Conservation (phyloP, 352 stramenopile species). For the Globisporangium recalcitrans region DNA sequence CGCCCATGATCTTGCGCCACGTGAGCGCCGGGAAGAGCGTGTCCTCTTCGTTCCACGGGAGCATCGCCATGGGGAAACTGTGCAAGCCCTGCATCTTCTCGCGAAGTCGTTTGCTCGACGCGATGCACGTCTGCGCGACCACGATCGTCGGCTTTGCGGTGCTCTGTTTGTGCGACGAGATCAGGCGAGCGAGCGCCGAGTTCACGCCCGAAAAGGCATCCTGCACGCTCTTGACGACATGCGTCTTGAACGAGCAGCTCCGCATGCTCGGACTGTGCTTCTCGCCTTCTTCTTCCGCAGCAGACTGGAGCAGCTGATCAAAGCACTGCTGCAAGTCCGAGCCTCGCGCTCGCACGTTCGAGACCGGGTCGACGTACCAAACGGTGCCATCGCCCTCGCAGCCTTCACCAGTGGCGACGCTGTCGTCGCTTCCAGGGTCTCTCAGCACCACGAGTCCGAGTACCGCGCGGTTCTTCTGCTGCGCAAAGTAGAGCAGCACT, state of each 20-base stretch:
- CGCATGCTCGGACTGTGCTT: slow-evolving; percentile 33
- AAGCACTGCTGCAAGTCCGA: slow-evolving; percentile 53
- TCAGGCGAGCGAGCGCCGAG: slow-evolving; percentile 73
- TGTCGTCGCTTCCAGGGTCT: slow-evolving; percentile 28
- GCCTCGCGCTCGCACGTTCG: slow-evolving; percentile 41
- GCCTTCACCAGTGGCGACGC: not conserved
- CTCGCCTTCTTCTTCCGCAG: slow-evolving; percentile 23
- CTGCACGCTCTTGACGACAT: slow-evolving; percentile 74
- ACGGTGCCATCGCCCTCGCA: slow-evolving; percentile 45
- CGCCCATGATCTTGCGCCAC: slow-evolving; percentile 88
- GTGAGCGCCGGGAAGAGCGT: slow-evolving; percentile 87
- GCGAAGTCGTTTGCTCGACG: slow-evolving; percentile 56
- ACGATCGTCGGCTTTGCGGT: slow-evolving; percentile 79
- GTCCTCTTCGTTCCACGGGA: slow-evolving; percentile 82
- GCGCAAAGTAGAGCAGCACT: slow-evolving; percentile 65
- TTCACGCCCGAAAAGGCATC: slow-evolving; percentile 86
- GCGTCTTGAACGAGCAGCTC: slow-evolving; percentile 48
- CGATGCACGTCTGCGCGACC: slow-evolving; percentile 69
- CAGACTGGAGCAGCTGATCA: slow-evolving; percentile 31
- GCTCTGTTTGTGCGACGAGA: slow-evolving; percentile 74
- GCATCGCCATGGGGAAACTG: slow-evolving; percentile 89
- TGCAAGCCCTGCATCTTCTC: slow-evolving; percentile 86
- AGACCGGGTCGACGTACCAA: slow-evolving; percentile 71
- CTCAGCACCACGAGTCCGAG: slow-evolving; percentile 43
- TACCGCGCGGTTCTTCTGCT: slow-evolving; percentile 63